Percentiles rank a stretch among this genome's conserved stretches.
Conservation (phyloP, 768 basidiomycete species). For the Tulasnella sp. region DNA sequence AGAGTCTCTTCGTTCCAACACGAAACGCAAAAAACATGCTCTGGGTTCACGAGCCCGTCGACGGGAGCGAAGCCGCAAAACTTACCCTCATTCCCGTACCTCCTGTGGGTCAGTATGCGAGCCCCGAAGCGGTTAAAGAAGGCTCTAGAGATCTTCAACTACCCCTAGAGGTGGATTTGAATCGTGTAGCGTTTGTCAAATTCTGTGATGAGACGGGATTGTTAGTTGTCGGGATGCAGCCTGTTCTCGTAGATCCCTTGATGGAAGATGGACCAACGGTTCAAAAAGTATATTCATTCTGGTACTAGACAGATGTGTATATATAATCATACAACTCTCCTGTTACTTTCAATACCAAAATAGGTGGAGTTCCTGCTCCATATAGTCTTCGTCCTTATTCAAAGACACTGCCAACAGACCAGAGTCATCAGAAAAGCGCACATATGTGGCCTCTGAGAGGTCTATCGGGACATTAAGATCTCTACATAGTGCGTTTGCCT, state of each 20-base stretch:
- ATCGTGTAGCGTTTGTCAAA: not conserved
- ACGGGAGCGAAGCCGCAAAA: not conserved
- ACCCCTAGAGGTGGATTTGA: not conserved
- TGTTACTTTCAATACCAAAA: too few relatives aligned
- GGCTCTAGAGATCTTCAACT: not conserved
- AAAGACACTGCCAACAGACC: too few relatives aligned
- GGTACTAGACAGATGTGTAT: not conserved
- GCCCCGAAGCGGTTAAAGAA: not conserved
- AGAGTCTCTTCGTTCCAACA: not conserved
- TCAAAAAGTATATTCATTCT: not conserved
- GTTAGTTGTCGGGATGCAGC: not conserved
- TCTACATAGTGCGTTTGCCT: too few relatives aligned
- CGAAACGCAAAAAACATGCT: not conserved
- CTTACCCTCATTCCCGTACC: not conserved
- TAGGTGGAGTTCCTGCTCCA: not conserved
- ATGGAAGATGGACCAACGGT: not conserved
- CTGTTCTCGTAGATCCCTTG: not conserved
- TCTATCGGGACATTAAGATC: too few relatives aligned
- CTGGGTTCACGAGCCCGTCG: not conserved
- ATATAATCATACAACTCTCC: too few relatives aligned
- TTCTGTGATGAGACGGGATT: slow-evolving; percentile 1
- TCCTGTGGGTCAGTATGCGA: not conserved
- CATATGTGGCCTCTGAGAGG: too few relatives aligned
- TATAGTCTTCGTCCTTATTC: too few relatives aligned
- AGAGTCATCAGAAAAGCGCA: too few relatives aligned